Base-by-base conservation (phyloP, 1,284 basidiomycete genomes). In the Leccinum fuscescens region DNA sequence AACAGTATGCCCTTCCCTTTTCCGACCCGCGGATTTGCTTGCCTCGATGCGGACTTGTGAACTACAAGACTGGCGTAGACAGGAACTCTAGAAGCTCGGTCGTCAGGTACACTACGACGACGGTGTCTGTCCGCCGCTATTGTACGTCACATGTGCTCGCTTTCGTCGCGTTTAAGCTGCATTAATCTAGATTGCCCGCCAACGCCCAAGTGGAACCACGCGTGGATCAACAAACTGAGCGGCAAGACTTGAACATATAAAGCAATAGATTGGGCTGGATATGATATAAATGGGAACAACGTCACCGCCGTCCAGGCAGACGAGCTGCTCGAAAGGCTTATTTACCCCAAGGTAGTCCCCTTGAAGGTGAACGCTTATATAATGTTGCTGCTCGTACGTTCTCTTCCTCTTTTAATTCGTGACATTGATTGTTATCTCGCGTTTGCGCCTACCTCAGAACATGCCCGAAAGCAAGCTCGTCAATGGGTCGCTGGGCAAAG, bases 401-500 rank as follows among this genome's bases (percentile, higher is more conserved):
- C 24, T 24, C 24, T 24, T 24, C 24, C 24, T n/a, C 15, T 39
- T 11, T 11, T 8, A 24, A 24, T 37, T 7, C 15, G 24, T 24
- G 24, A 24, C 24, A 24, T 24, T 24, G 24, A 24, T 24, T 24
- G 24, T 24, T 24, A 24, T 31, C 57, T 59, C 46, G 65, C 39
- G 8, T 39, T 14, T 12, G 29, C 4, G n/a, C 46, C 42, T 24
- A 55, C 46, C 2, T 42, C 12, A 86, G 76, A 87, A 88, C 24
- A 24, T 24, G 24, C 24, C 24, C 24, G 6, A 82, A 81, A 58
- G 78, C 58, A 20, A 73, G 14, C 82, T 98, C 0, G 95, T 96
- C 59, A 98, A 98, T 67, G 95, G 95, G 0, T 93, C 89, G 15
- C 84, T 96, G 71, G 96, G 95, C 15, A 84, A 81, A 54, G 85